phyloP scores from a whole-genome alignment of 441 rosid species.

The Erodium trifolium region DNA sequence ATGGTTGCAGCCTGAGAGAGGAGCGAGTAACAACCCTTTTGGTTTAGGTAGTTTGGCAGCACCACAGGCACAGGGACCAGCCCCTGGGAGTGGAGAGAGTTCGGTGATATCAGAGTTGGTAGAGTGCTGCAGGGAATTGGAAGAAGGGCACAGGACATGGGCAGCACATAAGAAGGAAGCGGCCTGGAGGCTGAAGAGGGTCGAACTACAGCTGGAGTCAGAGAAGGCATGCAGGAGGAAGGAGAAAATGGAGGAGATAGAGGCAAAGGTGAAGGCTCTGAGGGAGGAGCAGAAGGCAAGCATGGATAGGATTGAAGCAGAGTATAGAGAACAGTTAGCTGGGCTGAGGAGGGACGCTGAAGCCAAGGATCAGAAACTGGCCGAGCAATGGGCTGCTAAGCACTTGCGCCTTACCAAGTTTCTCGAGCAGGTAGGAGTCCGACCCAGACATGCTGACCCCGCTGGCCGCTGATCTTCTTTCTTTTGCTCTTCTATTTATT shows the following conservation, averaged over 20 bases:
- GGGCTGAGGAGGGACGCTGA: conserved; percentile 78
- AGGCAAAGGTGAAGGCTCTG: conserved; percentile 64
- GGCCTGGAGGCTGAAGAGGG: conserved; percentile 82
- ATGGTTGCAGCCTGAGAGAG: conserved; percentile 76
- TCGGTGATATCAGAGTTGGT: conserved; percentile 54
- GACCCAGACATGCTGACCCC: conserved; percentile 39
- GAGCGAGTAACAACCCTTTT: conserved; percentile 28
- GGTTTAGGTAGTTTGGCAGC: too few relatives aligned
- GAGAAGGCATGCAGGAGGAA: conserved; percentile 68
- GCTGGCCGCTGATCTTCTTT: conserved; percentile 28
- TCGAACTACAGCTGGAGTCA: conserved; percentile 90
- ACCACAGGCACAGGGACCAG: too few relatives aligned
- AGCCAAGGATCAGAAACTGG: conserved; percentile 77
- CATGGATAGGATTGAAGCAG: conserved; percentile 75
- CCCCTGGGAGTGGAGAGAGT: conserved; percentile 29
- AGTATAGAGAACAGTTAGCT: conserved; percentile 64
- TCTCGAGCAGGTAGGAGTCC: conserved; percentile 65
- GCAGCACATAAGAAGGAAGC: conserved; percentile 88
- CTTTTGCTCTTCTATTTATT: too few relatives aligned
- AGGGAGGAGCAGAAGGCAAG: conserved; percentile 75
- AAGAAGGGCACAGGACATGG: conserved; percentile 83
- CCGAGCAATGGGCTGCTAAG: conserved; percentile 75
- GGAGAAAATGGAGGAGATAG: conserved; percentile 88
- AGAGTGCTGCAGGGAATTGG: conserved; percentile 86
- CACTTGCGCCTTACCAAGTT: conserved; percentile 65